These are phyloP conservation scores for Candida germanica DNA, from an alignment of 805 yeast species.

Conservation along the genomic window DNA sequence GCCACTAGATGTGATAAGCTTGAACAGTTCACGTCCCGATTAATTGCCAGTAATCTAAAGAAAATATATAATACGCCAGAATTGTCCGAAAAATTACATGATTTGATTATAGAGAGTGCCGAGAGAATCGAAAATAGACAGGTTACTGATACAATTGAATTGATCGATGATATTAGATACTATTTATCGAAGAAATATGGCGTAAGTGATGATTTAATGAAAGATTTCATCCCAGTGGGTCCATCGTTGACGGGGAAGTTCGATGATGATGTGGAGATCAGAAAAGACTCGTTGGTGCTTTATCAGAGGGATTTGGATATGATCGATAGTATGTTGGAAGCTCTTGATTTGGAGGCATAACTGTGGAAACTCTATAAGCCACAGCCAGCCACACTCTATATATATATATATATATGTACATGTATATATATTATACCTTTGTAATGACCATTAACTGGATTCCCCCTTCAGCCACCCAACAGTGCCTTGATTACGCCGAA, in stretches of 20 bases:
- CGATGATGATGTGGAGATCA: conserved; percentile 10
- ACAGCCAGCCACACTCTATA: neutral
- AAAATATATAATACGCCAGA: conserved; percentile 29
- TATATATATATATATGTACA: conserved; percentile 1
- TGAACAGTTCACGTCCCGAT: conserved; percentile 59
- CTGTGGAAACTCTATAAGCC: neutral
- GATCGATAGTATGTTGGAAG: conserved; percentile 26
- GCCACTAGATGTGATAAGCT: conserved; percentile 58
- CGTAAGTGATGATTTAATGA: conserved; percentile 21
- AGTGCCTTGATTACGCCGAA: conserved; percentile 31
- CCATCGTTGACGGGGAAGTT: conserved; percentile 11
- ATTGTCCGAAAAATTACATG: conserved; percentile 20
- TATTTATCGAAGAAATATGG: conserved; percentile 46
- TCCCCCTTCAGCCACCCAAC: conserved; percentile 23
- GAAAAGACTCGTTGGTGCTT: conserved; percentile 6
- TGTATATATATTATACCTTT: neutral
- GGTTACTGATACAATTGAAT: conserved; percentile 76
- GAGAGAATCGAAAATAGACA: conserved; percentile 56
- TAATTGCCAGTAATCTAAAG: conserved; percentile 50
- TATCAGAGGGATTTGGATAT: conserved; percentile 28
- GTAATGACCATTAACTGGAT: conserved; percentile 17
- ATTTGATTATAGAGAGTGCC: conserved; percentile 45
- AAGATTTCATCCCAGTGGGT: conserved; percentile 23
- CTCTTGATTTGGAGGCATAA: conserved; percentile 29
- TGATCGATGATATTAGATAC: conserved; percentile 73